Base-by-base conservation (phyloP, 2,329 filamentous ascomycete genomes). In the Aspergillus unguis region DNA sequence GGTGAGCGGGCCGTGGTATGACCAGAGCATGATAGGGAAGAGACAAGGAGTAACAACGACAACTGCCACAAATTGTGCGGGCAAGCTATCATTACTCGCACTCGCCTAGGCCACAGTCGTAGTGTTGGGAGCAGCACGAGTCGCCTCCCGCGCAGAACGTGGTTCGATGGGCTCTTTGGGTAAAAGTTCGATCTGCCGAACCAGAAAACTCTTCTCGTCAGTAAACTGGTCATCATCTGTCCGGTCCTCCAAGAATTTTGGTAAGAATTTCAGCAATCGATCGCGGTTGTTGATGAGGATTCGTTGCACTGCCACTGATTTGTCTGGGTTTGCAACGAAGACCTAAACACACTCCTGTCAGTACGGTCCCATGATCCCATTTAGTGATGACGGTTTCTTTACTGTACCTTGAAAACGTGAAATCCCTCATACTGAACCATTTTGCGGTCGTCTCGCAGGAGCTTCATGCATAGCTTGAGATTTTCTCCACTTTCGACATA, bases 371-470 rank as follows among this genome's bases (percentile, higher is more conserved):
- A 36, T 44, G 42, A 49, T 8, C 23, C 37, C 36, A 38, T 32
- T 7, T 28, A 32, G 8, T 23, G 32, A 44, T 37, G 40, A 9
- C 10, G 23, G 17, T 10, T 33, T 35, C 23, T 48, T 33, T 28
- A 54, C 62, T 17, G 56, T 65, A 84, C 82, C 79, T 99, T 99
- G 81, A 99, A 99, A 38, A 99, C 92, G 70, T 99, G 94, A 71
- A 99, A 99, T 6, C 92, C 94, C 71, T 99, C 94, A 70, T 99
- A 99, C 73, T 97, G 94, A 57, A 99, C 94, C 92, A 99, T 99
- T 73, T 95, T 94, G 62, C 92, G 85, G 71, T 97, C 92, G 71
- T 97, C 94, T 61, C 91, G 86, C 56, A 99, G 78, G 54, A 99
- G 80, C 71, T 95, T 97, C 94, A 99, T 99, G 76, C 92, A 94